These are phyloP conservation scores for Scolecobasidium constrictum DNA, from an alignment of 2,329 filamentous ascomycete genomes.

Conservation along the genomic window DNA sequence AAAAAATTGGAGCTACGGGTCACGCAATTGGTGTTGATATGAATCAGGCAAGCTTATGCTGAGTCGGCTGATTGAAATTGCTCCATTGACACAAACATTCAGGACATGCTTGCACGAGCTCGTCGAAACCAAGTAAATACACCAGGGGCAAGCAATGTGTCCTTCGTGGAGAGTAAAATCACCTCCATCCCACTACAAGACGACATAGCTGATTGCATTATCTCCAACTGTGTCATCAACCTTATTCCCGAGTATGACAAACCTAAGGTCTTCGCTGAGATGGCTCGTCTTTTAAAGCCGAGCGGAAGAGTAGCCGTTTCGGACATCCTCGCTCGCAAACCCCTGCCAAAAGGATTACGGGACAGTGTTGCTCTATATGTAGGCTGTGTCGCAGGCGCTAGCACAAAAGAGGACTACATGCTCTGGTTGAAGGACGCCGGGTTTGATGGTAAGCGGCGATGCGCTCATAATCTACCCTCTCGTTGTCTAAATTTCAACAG, in stretches of 20 bases:
- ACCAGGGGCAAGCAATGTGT: conserved; percentile 31
- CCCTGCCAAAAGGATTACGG: conserved; percentile 37
- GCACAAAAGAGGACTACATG: conserved; percentile 41
- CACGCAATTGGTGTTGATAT: conserved; percentile 49
- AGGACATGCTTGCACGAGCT: conserved; percentile 47
- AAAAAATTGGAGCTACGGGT: conserved; percentile 37
- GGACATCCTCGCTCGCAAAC: conserved; percentile 46
- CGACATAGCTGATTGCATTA: conserved; percentile 42
- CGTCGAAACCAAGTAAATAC: conserved; percentile 30
- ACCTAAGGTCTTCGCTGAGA: conserved; percentile 40
- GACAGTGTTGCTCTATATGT: conserved; percentile 44
- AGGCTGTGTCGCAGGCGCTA: conserved; percentile 50
- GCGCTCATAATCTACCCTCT: background rate
- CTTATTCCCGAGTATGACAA: conserved; percentile 18
- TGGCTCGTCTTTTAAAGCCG: conserved; percentile 45
- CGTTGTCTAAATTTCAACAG: conserved; percentile 15
- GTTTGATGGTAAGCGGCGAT: conserved; percentile 31
- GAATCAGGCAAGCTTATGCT: conserved; percentile 43
- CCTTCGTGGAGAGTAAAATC: conserved; percentile 42
- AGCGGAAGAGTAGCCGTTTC: conserved; percentile 48
- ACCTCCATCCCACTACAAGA: conserved; percentile 36
- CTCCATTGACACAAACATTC: background rate
- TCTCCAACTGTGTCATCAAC: conserved; percentile 45
- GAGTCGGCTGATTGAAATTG: conserved; percentile 1
- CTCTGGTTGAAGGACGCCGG: conserved; percentile 39